Conservation (phyloP, 1,284 basidiomycete genomes). For the Malassezia arunalokei region DNA sequence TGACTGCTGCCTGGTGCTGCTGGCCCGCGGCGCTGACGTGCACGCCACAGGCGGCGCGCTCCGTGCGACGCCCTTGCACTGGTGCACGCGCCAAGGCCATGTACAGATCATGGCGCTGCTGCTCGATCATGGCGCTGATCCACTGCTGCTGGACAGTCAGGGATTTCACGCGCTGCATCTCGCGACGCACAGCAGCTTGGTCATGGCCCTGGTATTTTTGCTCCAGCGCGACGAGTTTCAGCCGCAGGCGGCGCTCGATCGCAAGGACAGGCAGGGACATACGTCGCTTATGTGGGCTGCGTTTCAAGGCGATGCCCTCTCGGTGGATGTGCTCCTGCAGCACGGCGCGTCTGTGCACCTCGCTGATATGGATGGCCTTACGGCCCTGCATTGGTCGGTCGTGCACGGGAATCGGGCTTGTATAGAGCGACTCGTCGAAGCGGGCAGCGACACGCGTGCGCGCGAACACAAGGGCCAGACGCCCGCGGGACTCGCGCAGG, state of each 20-base stretch:
- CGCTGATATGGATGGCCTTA: conserved; percentile 68
- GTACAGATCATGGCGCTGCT: conserved; percentile 86
- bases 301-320: conserved; percentile 93
- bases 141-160: conserved; percentile 76
- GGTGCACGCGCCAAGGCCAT: conserved; percentile 88
- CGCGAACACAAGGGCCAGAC: conserved; percentile 78
- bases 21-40: conserved; percentile 87
- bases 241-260: conserved; percentile 21
- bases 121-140: conserved; percentile 77
- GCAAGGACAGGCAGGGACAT: conserved; percentile 70
- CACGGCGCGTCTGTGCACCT: conserved; percentile 70
- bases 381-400: conserved; percentile 96
- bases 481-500: conserved; percentile 82
- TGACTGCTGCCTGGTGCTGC: conserved; percentile 48
- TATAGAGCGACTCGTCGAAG: conserved; percentile 70
- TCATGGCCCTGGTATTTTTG: conserved; percentile 86
- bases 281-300: conserved; percentile 98
- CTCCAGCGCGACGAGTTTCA: conserved; percentile 59
- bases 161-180: conserved; percentile 94
- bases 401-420: conserved; percentile 78
- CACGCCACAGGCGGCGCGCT: conserved; percentile 90
- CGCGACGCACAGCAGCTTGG: conserved; percentile 79
- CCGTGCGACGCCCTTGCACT: conserved; percentile 89
- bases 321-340: conserved; percentile 75
- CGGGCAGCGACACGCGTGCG: conserved; percentile 67